Conservation (phyloP, 148 eudicot genomes). For the Cornus controversa region DNA sequence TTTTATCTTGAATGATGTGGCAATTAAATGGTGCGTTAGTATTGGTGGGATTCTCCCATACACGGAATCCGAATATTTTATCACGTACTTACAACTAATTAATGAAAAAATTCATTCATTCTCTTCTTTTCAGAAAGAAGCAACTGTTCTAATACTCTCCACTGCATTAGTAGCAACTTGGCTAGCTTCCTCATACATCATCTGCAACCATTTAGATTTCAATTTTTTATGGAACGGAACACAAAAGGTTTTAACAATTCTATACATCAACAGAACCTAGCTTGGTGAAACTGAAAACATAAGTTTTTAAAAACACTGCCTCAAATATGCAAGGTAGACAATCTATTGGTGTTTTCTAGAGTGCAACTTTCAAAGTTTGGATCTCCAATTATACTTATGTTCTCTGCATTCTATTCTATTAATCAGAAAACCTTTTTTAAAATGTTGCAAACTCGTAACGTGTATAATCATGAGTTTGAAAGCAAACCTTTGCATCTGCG, state of each 20-base stretch:
- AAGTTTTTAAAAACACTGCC: background rate
- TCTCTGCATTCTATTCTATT: background rate
- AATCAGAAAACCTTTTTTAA: background rate
- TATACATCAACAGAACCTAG: constrained; percentile 1
- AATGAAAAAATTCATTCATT: too few species aligned
- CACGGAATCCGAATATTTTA: too few species aligned
- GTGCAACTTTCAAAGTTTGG: background rate
- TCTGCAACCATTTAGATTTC: constrained; percentile 25
- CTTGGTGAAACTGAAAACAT: background rate
- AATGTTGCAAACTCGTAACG: constrained; percentile 1
- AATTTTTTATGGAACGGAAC: constrained; percentile 7
- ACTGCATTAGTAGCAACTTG: constrained; percentile 84
- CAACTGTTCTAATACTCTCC: constrained; percentile 74
- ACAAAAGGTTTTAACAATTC: background rate
- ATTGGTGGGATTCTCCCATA: too few species aligned
- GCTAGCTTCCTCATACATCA: constrained; percentile 70
- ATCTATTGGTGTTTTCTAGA: background rate
- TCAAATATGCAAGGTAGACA: background rate
- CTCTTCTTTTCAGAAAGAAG: constrained; percentile 72
- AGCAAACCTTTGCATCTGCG: constrained; percentile 72
- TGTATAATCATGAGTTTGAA: background rate
- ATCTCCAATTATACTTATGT: background rate
- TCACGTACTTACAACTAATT: too few species aligned
- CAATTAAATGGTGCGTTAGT: too few species aligned
- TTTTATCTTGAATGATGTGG: too few species aligned